phyloP scores from a whole-genome alignment of 345 rosid genomes.

The Hypericum perforatum region DNA sequence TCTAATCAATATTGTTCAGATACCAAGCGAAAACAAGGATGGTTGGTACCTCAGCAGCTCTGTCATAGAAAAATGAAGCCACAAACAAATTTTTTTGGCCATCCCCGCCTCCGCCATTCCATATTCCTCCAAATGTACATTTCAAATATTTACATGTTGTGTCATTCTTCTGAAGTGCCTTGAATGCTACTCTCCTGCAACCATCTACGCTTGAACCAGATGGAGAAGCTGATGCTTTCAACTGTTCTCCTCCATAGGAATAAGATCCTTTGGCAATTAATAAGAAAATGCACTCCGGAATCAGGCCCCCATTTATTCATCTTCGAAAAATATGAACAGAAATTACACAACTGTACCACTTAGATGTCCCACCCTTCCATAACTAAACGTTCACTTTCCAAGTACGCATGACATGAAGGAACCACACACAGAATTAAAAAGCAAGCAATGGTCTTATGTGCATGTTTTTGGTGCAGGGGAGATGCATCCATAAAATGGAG shows the following conservation, averaged over 20 bases:
- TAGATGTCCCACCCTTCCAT: too few species aligned
- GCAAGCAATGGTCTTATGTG: too few species aligned
- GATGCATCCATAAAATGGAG: too few species aligned
- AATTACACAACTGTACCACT: too few species aligned
- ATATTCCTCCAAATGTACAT: constrained; percentile 90
- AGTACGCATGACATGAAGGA: too few species aligned
- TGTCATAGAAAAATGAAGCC: constrained; percentile 91
- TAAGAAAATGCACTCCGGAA: not conserved
- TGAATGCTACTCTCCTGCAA: constrained; percentile 54
- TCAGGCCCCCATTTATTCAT: too few species aligned
- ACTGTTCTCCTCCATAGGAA: constrained; percentile 57
- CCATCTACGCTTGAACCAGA: constrained; percentile 67
- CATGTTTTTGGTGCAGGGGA: too few species aligned
- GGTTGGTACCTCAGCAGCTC: constrained; percentile 82
- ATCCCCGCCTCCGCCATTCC: constrained; percentile 99
- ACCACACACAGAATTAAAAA: too few species aligned
- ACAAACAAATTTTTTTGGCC: constrained; percentile 88
- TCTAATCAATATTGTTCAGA: not conserved
- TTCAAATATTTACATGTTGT: constrained; percentile 74
- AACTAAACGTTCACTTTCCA: too few species aligned
- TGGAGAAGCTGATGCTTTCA: constrained; percentile 42
- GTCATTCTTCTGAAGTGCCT: constrained; percentile 79
- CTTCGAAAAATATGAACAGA: too few species aligned
- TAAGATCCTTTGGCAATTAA: constrained; percentile 44
- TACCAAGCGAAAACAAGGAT: constrained; percentile 5